Conservation (phyloP, 345 rosid genomes). For the Brassica nigra region DNA sequence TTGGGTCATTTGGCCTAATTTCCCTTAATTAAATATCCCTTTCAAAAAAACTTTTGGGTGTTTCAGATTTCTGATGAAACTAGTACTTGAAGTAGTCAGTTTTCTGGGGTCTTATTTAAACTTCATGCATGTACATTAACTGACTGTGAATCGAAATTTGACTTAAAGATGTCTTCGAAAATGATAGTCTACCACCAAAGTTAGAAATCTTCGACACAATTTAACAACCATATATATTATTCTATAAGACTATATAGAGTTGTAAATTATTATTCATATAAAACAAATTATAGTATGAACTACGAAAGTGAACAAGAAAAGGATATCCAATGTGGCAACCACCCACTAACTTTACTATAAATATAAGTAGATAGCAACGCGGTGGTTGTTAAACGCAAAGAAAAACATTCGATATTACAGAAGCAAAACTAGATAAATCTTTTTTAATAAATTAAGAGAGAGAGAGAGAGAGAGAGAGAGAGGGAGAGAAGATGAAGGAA, state of each 20-base stretch:
- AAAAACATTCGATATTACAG: constrained; percentile 24
- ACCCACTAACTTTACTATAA: constrained; percentile 18
- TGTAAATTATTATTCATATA: background rate
- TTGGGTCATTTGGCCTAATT: too few relatives aligned
- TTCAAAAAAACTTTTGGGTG: background rate
- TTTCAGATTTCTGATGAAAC: constrained; percentile 2
- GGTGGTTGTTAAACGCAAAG: constrained; percentile 32
- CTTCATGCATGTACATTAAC: constrained; percentile 3
- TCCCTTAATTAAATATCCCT: background rate
- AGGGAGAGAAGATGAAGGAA: constrained; percentile 17
- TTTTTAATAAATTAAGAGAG: background rate
- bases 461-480: background rate
- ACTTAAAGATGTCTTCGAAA: constrained; percentile 5
- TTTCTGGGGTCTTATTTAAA: background rate
- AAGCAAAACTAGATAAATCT: background rate
- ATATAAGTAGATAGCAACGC: constrained; percentile 30
- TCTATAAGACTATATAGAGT: background rate
- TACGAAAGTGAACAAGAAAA: background rate
- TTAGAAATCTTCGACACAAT: background rate
- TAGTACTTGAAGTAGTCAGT: background rate
- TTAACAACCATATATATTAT: background rate
- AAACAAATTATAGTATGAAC: background rate
- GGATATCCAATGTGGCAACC: constrained; percentile 14
- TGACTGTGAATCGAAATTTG: background rate
- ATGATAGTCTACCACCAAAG: constrained; percentile 9